phyloP scores from a whole-genome alignment of 306 rosid genomes.

The Rubus parviflorus region DNA sequence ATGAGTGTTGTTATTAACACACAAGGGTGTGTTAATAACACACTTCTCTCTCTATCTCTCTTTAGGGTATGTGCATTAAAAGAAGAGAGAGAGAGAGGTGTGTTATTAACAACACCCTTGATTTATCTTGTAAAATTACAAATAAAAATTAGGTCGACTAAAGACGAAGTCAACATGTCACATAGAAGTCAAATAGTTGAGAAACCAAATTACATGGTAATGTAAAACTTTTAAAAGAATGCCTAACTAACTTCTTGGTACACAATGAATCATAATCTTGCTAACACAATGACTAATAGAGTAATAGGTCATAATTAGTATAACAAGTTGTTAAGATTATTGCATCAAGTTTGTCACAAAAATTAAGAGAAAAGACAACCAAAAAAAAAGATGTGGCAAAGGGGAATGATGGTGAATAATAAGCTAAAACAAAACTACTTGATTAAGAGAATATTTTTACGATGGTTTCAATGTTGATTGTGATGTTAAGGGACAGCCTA shows the following conservation, averaged over 20 bases:
- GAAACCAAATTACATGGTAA: background rate
- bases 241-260: background rate
- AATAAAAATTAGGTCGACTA: background rate
- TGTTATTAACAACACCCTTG: too few relatives aligned
- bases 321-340: background rate
- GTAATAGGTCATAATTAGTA: background rate
- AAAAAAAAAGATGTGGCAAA: background rate
- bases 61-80: too few relatives aligned
- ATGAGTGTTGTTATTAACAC: too few relatives aligned
- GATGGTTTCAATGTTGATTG: background rate
- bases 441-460: background rate
- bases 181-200: background rate
- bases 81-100: too few relatives aligned
- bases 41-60: too few relatives aligned
- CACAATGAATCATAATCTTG: background rate
- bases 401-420: background rate
- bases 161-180: background rate
- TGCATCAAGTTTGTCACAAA: background rate
- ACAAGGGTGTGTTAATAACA: too few relatives aligned
- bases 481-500: background rate
- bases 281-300: background rate
- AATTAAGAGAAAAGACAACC: background rate
- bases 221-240: background rate
- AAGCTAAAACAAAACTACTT: background rate
- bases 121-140: too few relatives aligned